phyloP scores from a whole-genome alignment of 495 filamentous ascomycete species.

The Aspergillus carlsbadensis region DNA sequence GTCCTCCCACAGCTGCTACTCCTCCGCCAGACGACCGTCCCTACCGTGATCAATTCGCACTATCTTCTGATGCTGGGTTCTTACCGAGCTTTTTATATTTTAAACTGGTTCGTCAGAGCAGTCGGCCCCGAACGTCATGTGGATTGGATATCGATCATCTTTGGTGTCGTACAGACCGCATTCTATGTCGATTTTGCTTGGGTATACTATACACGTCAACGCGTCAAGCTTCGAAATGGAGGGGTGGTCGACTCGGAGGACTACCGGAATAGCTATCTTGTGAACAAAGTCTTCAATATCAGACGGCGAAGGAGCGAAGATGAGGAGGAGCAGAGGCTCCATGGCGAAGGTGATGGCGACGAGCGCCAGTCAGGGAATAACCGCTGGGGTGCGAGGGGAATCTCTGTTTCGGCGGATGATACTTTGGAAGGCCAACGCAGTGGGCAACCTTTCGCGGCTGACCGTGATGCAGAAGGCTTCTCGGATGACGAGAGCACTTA shows the following conservation, averaged over 20 bases:
- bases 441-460: slow-evolving; percentile 11
- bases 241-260: slow-evolving; percentile 94
- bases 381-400: slow-evolving; percentile 72
- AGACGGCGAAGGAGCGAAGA: slow-evolving; percentile 29
- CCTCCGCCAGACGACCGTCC: slow-evolving; percentile 89
- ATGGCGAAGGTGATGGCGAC: slow-evolving; percentile 28
- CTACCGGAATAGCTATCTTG: slow-evolving; percentile 75
- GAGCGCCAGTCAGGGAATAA: slow-evolving; percentile 39
- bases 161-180: slow-evolving; percentile 85
- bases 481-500: slow-evolving; percentile 23
- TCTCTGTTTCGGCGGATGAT: slow-evolving; percentile 80
- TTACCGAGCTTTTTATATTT: slow-evolving; percentile 86
- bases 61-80: slow-evolving; percentile 87
- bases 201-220: slow-evolving; percentile 92
- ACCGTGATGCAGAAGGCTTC: slow-evolving; percentile 25
- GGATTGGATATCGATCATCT: slow-evolving; percentile 74
- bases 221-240: slow-evolving; percentile 89
- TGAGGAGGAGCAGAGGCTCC: slow-evolving; percentile 41
- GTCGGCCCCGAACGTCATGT: slow-evolving; percentile 56
- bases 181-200: slow-evolving; percentile 95
- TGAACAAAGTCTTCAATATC: slow-evolving; percentile 46
- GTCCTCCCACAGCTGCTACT: slow-evolving; percentile 89
- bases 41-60: slow-evolving; percentile 93
- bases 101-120: slow-evolving; percentile 83
- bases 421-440: slow-evolving; percentile 52